Evolutionary conservation across 306 rosid genomes (phyloP), one percentile per base, ranked within the genome.

Genomic region (Datisca glomerata): DNA sequence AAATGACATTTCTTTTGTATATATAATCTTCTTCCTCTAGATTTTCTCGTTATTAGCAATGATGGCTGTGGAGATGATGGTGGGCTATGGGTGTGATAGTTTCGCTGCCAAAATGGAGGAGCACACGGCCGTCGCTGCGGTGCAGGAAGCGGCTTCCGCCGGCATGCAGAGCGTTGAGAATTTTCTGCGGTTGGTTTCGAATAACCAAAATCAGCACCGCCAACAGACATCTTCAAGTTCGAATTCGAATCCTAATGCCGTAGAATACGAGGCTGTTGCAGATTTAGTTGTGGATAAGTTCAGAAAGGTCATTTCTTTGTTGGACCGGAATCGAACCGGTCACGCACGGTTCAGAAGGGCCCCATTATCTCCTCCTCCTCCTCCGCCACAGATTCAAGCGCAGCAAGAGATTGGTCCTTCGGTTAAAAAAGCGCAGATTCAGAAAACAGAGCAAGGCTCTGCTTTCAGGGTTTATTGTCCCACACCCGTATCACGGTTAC

Each of bases 291-390:
- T 85, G 17, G 62, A 45, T 44, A 72, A 59, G 52, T 85, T 85
- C 75, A 71, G 23, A 33, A 79, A 63, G 77, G 81, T 85, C 2
- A 74, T 85, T 56, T 71, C 85, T 8, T 57, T 76, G 12, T 69
- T 74, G 3, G 81, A 74, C 20, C 61, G 39, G 22, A 70, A 69
- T 5, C 45, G 79, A 65, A 56, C 55, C 2, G 96, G 95, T 6
- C 96, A 80, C 18, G 96, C 96, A 23, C 93, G 96, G 12, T 85
- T 80, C 51, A 50, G 93, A 63, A 71, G 65, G 28, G 79, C 72
- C 16, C 72, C 77, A 2, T 17, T 41, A 0, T 12, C 63, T n/a
- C 43, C 60, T 10, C 7, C 65, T 3, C 34, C 54, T 8, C 45
- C 27, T 1, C 60, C 52, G 16, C 46, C 53, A 1, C 17, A 32